Percentiles rank a stretch among this genome's conserved stretches.
Evolutionary conservation across 352 stramenopile species (phyloP).

Genomic region (Globisporangium nunn): DNA sequence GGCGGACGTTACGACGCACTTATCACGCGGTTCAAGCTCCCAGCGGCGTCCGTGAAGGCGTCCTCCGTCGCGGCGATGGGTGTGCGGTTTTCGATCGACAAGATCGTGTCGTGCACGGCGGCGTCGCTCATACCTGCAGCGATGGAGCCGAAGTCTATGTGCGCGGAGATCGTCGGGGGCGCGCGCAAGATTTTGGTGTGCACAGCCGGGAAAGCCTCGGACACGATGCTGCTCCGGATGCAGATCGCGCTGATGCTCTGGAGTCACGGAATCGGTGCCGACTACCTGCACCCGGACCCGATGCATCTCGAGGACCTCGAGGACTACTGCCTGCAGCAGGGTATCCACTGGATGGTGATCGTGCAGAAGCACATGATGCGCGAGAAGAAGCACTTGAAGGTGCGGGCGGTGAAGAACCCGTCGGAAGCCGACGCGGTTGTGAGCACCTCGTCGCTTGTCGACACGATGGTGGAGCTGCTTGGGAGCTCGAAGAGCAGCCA

Average conservation of each 20-base stretch:
- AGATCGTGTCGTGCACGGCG: conserved; percentile 71
- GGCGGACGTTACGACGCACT: conserved; percentile 78
- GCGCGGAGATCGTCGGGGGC: conserved; percentile 27
- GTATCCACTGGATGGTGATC: conserved; percentile 81
- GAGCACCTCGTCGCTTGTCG: conserved; percentile 50
- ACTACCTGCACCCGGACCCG: conserved; percentile 79
- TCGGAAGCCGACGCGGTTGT: conserved; percentile 64
- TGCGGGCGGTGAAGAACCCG: conserved; percentile 62
- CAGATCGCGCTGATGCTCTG: conserved; percentile 75
- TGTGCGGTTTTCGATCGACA: conserved; percentile 81
- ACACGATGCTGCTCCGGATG: conserved; percentile 72
- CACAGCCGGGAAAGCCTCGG: conserved; percentile 60
- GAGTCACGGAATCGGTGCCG: conserved; percentile 58
- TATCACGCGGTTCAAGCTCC: conserved; percentile 80
- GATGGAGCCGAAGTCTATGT: conserved; percentile 29
- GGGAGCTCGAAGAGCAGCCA: conserved; percentile 11
- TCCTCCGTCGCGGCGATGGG: conserved; percentile 71
- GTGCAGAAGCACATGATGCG: conserved; percentile 78
- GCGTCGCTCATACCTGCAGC: conserved; percentile 22
- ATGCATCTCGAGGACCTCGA: conserved; percentile 78
- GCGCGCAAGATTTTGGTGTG: conserved; percentile 66
- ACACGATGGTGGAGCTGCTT: conserved; percentile 55
- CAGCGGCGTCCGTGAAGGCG: conserved; percentile 64
- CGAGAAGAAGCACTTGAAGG: conserved; percentile 83
- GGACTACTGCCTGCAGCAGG: conserved; percentile 71